Percentiles rank a stretch among this genome's conserved stretches.
Conservation (phyloP, 1,284 basidiomycete species). For the Uromyces viciae-fabae region DNA sequence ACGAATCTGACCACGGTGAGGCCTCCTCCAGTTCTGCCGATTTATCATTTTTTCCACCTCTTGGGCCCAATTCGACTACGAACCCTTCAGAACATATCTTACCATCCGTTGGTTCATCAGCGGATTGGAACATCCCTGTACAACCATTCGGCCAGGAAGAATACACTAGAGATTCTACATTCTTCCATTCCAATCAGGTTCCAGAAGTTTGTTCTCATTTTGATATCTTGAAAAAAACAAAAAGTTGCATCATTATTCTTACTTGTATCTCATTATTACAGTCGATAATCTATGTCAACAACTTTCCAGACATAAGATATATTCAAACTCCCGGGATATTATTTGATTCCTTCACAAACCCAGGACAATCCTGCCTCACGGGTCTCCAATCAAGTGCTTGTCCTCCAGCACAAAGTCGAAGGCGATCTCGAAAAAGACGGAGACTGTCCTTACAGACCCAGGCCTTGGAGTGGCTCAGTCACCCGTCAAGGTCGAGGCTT, state of each 20-base stretch:
- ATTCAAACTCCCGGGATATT: background rate
- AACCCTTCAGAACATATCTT: background rate
- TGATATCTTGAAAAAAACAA: background rate
- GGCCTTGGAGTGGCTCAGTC: background rate
- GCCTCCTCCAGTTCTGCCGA: background rate
- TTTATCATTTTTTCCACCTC: too few relatives aligned
- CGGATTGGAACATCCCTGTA: too few relatives aligned
- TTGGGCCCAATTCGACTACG: background rate
- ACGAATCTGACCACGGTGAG: background rate
- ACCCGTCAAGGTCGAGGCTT: background rate
- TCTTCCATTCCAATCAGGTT: background rate
- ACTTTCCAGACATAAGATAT: background rate
- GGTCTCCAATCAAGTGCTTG: background rate
- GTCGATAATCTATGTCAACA: background rate
- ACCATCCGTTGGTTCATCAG: too few relatives aligned
- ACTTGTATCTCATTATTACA: background rate
- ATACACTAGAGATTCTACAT: background rate
- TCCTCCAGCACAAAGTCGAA: background rate
- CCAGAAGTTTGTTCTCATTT: background rate
- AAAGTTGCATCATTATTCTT: background rate
- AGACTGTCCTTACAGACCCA: background rate
- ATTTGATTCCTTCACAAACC: background rate
- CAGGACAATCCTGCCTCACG: background rate
- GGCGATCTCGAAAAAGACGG: conserved; percentile 1
- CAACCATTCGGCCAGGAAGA: too few relatives aligned